Evolutionary conservation across 441 rosid genomes (phyloP), one percentile per base, ranked within the genome.

Genomic region (Pelargonium fulgidum): DNA sequence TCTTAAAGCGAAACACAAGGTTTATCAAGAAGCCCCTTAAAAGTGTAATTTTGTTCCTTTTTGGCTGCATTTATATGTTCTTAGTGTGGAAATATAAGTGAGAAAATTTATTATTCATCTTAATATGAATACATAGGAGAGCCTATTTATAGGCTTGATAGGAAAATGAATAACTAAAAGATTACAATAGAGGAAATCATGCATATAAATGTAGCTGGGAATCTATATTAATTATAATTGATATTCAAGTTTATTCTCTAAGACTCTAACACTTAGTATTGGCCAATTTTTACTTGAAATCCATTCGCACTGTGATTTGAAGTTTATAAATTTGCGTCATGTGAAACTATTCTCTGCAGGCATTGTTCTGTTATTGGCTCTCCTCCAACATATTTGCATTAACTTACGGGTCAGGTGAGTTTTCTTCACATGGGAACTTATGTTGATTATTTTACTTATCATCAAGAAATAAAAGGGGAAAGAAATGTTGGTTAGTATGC

Each of bases 281-380:
- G 26, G 44, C 9, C 44, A 39, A 39, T n/a, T 7, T 39, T 3
- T 50, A 11, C n/a, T 4, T 50, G 58, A 50, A 50, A 13, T 50
- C n/a, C 17, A 0, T 3, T 12, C 39, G 0, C 24, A 17, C 1
- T 42, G 24, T 65, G 54, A 22, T 42, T 62, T 16, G 19, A 14
- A 13, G 62, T 44, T 54, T n/a, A 4, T 8, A 24, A 39, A 33
- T 39, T 33, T 17, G 16, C 52, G 33, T 24, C 0, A 17, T 11
- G 17, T 64, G 24, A n/a, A 14, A 17, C 39, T 29, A 44, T 41
- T 63, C 14, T 68, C 11, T 70, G 70, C 77, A 83, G 87, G 87
- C 87, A 63, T 70, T 83, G 68, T 83, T 83, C 68, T 79, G 85
- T 62, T 83, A 81, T 80, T 83, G 87, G 85, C 82, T 83, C 64